A percentile compares a stretch with the other conserved stretches of the same genome.
Evolutionary conservation across 495 filamentous ascomycete species (phyloP).

Genomic region (Neurospora terricola): DNA sequence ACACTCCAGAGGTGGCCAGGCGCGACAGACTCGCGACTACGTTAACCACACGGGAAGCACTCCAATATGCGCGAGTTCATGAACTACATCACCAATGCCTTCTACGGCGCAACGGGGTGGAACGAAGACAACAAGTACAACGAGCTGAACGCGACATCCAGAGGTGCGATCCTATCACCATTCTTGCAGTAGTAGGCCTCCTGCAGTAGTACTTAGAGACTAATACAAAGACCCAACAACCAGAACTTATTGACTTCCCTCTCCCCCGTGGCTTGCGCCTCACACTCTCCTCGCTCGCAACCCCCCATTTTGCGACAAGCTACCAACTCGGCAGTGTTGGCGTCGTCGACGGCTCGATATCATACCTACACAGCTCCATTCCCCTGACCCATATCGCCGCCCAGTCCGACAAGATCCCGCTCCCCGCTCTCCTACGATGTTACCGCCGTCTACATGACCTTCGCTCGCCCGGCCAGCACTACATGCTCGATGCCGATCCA

Average conservation of each 20-base stretch:
- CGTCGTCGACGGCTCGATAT: constrained; percentile 81
- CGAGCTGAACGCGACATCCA: constrained; percentile 73
- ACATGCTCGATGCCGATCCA: neutral
- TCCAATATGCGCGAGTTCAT: constrained; percentile 86
- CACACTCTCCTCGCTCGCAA: constrained; percentile 80
- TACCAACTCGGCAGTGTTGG: constrained; percentile 79
- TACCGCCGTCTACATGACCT: constrained; percentile 35
- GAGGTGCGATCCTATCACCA: constrained; percentile 40
- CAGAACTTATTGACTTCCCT: constrained; percentile 75
- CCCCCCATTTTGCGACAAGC: constrained; percentile 82
- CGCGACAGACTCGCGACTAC: constrained; percentile 9
- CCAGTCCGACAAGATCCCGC: constrained; percentile 35
- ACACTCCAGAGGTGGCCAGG: constrained; percentile 7
- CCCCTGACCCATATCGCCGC: constrained; percentile 46
- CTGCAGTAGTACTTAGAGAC: neutral
- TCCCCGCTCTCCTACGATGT: constrained; percentile 36
- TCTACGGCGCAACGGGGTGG: constrained; percentile 80
- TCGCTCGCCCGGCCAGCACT: constrained; percentile 6
- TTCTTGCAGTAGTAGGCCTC: constrained; percentile 1
- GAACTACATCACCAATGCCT: constrained; percentile 92
- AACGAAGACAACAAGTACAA: constrained; percentile 89
- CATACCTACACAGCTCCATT: constrained; percentile 80
- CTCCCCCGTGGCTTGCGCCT: constrained; percentile 72
- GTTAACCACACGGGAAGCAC: neutral
- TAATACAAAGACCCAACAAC: neutral